Conservation (phyloP, 2,329 filamentous ascomycete species). For the Sporothrix pseudoabietina region DNA sequence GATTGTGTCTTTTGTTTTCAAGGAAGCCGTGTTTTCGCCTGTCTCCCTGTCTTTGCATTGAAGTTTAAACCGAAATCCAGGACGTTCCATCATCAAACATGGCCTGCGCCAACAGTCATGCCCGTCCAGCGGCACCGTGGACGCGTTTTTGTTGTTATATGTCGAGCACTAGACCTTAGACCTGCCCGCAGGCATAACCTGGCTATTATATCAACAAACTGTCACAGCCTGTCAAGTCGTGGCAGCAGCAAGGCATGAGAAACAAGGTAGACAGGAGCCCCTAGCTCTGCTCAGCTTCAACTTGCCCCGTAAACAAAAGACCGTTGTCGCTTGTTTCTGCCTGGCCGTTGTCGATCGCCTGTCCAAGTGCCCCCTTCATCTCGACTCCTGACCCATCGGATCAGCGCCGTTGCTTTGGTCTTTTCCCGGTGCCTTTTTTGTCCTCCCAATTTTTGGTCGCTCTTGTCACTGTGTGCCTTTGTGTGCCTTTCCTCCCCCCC, state of each 20-base stretch:
- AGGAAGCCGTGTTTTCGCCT: not conserved
- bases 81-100: conserved; percentile 19
- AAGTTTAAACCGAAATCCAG: conserved; percentile 9
- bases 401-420: conserved; percentile 19
- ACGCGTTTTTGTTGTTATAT: conserved; percentile 27
- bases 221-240: not conserved
- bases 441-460: not conserved
- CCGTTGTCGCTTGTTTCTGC: not conserved
- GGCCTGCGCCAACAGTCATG: conserved; percentile 1
- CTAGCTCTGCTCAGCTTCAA: not conserved
- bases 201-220: conserved; percentile 20
- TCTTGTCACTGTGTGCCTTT: not conserved
- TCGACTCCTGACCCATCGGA: conserved; percentile 24
- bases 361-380: conserved; percentile 18
- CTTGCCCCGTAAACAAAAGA: conserved; percentile 23
- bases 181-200: conserved; percentile 6
- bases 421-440: not conserved
- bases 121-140: not conserved
- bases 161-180: not conserved
- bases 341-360: conserved; percentile 9
- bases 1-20: not conserved
- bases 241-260: not conserved
- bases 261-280: not conserved
- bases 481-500: not conserved
- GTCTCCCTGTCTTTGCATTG: not conserved